These are phyloP conservation scores for Penicillium rolfsii DNA, from an alignment of 2,329 filamentous ascomycete genomes.

Conservation along the genomic window DNA sequence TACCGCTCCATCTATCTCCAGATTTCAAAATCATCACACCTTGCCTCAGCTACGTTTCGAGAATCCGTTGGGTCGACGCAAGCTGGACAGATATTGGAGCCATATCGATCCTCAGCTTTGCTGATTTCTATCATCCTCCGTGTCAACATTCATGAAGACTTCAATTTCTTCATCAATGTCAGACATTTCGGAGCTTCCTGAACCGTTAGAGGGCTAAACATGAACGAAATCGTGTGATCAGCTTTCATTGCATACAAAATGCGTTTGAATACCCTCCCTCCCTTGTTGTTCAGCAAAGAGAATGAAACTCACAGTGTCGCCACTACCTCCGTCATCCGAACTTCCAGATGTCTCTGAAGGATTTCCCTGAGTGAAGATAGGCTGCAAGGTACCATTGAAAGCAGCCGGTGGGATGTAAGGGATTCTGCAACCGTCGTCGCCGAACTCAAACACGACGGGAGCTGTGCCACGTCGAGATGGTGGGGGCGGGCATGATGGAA, in stretches of 20 bases:
- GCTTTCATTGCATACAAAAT: not conserved
- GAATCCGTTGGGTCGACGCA: not conserved
- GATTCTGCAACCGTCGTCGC: not conserved
- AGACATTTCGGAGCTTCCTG: too few species aligned
- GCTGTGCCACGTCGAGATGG: too few species aligned
- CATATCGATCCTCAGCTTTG: not conserved
- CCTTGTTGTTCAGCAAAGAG: not conserved
- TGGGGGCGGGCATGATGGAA: constrained; percentile 8
- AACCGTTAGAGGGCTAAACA: not conserved
- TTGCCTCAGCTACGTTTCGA: not conserved
- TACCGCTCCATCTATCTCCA: not conserved
- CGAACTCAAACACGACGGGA: constrained; percentile 32
- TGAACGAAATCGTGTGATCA: not conserved
- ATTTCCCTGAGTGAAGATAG: not conserved
- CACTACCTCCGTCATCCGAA: too few species aligned
- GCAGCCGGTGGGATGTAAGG: not conserved
- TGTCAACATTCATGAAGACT: not conserved
- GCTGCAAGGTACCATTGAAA: constrained; percentile 9
- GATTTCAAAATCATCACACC: not conserved
- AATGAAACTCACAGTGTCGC: not conserved
- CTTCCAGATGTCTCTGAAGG: not conserved
- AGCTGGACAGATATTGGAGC: not conserved
- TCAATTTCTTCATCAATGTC: not conserved
- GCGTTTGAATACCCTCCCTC: too few species aligned
- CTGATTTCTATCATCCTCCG: not conserved